Evolutionary conservation across 768 basidiomycete species (phyloP).

Genomic region (Hydnum rufescens): DNA sequence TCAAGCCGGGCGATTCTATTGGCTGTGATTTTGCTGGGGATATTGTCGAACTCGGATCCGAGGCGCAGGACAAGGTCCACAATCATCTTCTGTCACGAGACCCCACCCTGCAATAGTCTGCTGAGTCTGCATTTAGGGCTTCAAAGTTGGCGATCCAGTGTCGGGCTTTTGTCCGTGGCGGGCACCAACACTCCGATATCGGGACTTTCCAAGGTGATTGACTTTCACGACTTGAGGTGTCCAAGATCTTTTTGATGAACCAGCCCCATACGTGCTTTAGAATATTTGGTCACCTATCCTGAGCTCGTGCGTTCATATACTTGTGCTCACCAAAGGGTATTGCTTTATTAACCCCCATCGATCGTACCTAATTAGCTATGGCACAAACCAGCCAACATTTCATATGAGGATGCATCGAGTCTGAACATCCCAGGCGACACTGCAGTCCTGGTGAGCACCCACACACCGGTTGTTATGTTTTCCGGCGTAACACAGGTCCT

Average conservation of each 20-base stretch:
- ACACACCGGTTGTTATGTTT: too few species aligned
- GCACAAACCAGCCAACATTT: constrained; percentile 9
- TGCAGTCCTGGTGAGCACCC: too few species aligned
- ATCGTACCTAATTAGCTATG: too few species aligned
- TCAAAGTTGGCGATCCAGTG: constrained; percentile 12
- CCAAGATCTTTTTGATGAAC: too few species aligned
- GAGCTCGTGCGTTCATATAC: too few species aligned
- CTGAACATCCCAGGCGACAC: too few species aligned
- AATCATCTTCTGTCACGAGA: neutral
- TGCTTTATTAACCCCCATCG: too few species aligned
- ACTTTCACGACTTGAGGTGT: too few species aligned
- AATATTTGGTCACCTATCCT: too few species aligned
- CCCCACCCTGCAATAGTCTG: neutral
- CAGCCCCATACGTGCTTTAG: too few species aligned
- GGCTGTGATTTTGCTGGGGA: constrained; percentile 14
- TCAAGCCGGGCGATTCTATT: constrained; percentile 10
- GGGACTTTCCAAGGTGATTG: constrained; percentile 14
- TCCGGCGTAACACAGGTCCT: too few species aligned
- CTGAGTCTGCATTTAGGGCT: constrained; percentile 1
- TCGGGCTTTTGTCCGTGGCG: constrained; percentile 12
- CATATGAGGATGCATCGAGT: constrained; percentile 13
- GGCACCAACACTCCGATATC: constrained; percentile 6
- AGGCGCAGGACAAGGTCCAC: constrained; percentile 8
- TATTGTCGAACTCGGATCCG: constrained; percentile 10
- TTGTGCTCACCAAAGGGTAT: too few species aligned